Base-by-base conservation (phyloP, 2,329 filamentous ascomycete species). In the Colletotrichum paranaense region DNA sequence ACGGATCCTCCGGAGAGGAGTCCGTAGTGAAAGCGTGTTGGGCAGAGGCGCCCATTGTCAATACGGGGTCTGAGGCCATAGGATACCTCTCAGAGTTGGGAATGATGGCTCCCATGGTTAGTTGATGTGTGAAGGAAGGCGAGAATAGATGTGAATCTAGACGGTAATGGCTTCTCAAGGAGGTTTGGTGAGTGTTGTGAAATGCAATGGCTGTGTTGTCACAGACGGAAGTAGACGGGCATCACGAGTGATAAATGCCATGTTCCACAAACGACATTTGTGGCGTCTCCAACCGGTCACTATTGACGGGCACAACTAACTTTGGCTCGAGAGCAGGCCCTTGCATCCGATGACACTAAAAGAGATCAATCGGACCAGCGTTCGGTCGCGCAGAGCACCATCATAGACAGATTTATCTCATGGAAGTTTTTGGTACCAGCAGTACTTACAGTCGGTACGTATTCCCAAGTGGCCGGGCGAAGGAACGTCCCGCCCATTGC, bases 11-110 rank as follows among this genome's bases (percentile, higher is more conserved):
- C 8, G 60, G 53, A 22, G 65, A 57, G 24, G 76, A 16, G 14
- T 57, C 59, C 19, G 70, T 76, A 16, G 74, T 63, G 52, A 75
- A 76, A 11, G 68, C 65, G 56, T 72, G 66, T 55, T 75, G 76
- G 22, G 71, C 75, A 32, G 63, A 75, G 22, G 72, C 72, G 14
- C 72, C 68, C 26, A 59, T 63, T n/a, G 32, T 42, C 12, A 57
- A 9, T 16, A 42, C 30, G 19, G 32, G 67, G 46, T 71, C 62
- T 32, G 62, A 28, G 56, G 38, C 38, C 12, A 52, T 57, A 14
- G 67, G 49, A 55, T 55, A 59, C 19, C 56, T 73, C 56, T 65
- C 53, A 53, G 70, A 69, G 24, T 42, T 75, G 38, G 59, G 53
- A 19, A 67, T 22, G 42, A 69, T 68, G 28, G 58, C 67, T 19